Base-by-base conservation (phyloP, 2,329 filamentous ascomycete genomes). In the Teratosphaeria gauchensis region DNA sequence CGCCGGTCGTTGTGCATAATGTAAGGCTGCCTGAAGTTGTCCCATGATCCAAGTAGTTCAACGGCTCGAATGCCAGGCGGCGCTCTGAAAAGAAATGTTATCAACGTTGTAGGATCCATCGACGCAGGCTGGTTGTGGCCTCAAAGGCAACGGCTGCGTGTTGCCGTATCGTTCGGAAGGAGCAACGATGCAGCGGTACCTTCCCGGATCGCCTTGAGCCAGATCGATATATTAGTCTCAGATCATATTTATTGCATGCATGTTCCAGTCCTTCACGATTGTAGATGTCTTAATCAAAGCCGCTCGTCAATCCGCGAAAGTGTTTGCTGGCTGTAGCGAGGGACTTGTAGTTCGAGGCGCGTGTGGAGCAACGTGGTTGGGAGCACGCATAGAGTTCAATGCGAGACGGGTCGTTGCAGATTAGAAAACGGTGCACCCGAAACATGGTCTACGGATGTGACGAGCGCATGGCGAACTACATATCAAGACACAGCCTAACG, bases 1-100 rank as follows among this genome's bases (percentile, higher is more conserved):
- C 88, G 84, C 63, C 76, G 77, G 75, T 97, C 92, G 66, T 85
- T 84, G 72, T 92, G 84, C 85, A 97, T 91, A 53, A 78, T 78
- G 78, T 96, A 92, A 55, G 84, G 78, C 69, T 82, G 84, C 61
- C 81, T 79, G 75, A 96, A 96, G 77, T 96, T 96, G 77, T 96
- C 92, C 92, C 92, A 97, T 63, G 91, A 96, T 62, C 92, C 92
- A 66, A 94, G 80, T 53, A 96, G 81, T 69, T 89, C 85, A 64
- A 96, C 89, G 5, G 52, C 32, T 7, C 81, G 80, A 8, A 32
- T 19, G 56, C 82, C 80, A 63, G 82, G 80, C 14, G 69, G 67
- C 30, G 67, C 64, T 60, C 65, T 66, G 63, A 73, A 72, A n/a
- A 70, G 61, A 58, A 75, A 75, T 5, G 73, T 72, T 35, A 74